These are phyloP conservation scores for Beta corolliflora DNA, from an alignment of 179 eudicot species.

Conservation along the genomic window DNA sequence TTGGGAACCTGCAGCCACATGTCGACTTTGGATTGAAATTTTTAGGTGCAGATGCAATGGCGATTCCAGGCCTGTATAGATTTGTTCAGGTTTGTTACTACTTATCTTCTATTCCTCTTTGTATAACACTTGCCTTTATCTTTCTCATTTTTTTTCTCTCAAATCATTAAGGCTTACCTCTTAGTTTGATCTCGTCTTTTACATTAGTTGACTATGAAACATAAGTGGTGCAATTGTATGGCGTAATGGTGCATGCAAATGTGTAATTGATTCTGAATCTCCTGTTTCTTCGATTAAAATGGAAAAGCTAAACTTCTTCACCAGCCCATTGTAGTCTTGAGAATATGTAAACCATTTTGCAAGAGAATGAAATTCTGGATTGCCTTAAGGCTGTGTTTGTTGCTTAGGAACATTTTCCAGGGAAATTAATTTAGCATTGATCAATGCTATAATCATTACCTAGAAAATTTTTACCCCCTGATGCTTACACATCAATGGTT, in stretches of 20 bases:
- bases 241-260: too few relatives aligned
- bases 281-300: background rate
- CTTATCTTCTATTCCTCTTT: background rate
- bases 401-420: background rate
- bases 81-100: constrained; percentile 49
- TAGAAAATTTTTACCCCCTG: background rate
- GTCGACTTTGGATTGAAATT: constrained; percentile 90
- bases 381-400: background rate
- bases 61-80: constrained; percentile 88
- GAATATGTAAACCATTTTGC: background rate
- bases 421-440: too few relatives aligned
- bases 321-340: background rate
- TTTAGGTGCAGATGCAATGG: constrained; percentile 91
- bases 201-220: too few relatives aligned
- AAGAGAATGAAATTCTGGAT: background rate
- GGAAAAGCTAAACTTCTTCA: background rate
- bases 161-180: too few relatives aligned
- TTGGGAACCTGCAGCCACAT: constrained; percentile 69
- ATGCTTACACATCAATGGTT: background rate
- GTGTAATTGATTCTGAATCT: too few relatives aligned
- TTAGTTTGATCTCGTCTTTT: too few relatives aligned
- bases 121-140: background rate
- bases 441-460: background rate
- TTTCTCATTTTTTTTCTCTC: background rate
- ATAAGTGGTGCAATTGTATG: too few relatives aligned